Conservation (phyloP, 2,329 filamentous ascomycete genomes). For the Pseudogymnoascus sp. region DNA sequence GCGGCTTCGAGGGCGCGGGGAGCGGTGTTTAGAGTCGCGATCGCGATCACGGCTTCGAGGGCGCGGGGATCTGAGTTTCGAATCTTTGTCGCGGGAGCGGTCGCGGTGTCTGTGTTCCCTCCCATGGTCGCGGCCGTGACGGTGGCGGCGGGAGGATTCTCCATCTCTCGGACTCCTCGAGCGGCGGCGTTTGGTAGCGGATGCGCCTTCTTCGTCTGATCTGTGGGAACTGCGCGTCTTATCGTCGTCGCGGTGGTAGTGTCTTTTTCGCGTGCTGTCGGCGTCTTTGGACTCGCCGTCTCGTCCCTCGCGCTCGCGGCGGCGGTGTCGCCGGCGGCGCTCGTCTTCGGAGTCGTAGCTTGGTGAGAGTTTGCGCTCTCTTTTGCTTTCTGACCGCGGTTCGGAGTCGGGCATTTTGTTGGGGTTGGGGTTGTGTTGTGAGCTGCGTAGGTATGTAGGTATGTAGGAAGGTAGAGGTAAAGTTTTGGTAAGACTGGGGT, state of each 20-base stretch:
- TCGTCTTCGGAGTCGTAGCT: not conserved
- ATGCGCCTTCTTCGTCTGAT: not conserved
- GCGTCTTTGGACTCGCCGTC: not conserved
- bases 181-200: conserved; percentile 20
- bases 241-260: not conserved
- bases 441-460: not conserved
- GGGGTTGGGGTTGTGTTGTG: not conserved
- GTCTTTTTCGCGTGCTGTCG: not conserved
- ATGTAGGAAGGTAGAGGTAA: not conserved
- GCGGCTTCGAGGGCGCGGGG: conserved; percentile 18
- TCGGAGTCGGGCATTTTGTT: not conserved
- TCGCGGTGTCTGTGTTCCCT: not conserved
- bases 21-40: conserved; percentile 20
- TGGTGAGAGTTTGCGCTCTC: not conserved
- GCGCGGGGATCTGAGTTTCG: not conserved
- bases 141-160: conserved; percentile 15
- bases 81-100: not conserved
- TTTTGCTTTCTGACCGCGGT: not conserved
- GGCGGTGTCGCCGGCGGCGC: not conserved
- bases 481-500: not conserved
- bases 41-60: conserved; percentile 14
- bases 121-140: not conserved
- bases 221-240: not conserved
- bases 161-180: conserved; percentile 22
- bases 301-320: not conserved